Evolutionary conservation across 139 green algal species (phyloP).

Genomic region (Medakamo hakoo): DNA sequence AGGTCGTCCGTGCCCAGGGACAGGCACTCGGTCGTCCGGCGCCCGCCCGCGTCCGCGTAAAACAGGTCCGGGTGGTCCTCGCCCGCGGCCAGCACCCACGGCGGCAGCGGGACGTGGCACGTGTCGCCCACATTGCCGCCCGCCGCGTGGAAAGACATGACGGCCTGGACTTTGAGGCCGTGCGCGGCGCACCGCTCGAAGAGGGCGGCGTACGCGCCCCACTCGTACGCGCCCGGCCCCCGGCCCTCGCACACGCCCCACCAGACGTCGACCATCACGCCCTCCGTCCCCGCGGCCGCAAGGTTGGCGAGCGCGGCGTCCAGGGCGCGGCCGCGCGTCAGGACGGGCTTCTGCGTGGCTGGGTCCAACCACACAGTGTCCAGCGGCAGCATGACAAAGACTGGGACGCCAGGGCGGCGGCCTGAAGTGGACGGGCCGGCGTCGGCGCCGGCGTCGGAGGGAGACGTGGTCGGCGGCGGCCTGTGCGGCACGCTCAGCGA

Average conservation of each 20-base stretch:
- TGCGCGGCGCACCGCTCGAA: conserved; percentile 33
- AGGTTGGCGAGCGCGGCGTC: conserved; percentile 67
- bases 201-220: conserved; percentile 54
- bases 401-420: conserved; percentile 49
- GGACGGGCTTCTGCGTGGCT: conserved; percentile 33
- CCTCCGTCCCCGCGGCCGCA: conserved; percentile 61
- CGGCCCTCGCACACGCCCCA: conserved; percentile 71
- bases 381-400: conserved; percentile 98
- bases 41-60: conserved; percentile 77
- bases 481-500: too few species aligned
- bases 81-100: conserved; percentile 85
- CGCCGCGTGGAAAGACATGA: conserved; percentile 84
- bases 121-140: conserved; percentile 85
- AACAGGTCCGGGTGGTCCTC: conserved; percentile 83
- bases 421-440: too few species aligned
- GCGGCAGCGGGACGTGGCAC: conserved; percentile 78
- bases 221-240: conserved; percentile 65
- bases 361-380: conserved; percentile 93
- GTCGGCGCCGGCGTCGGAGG: too few species aligned
- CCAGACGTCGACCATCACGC: conserved; percentile 89
- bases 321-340: conserved; percentile 70
- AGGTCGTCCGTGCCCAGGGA: conserved; percentile 76
- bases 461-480: too few species aligned
- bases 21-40: conserved; percentile 85
- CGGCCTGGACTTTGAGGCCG: conserved; percentile 61